Evolutionary conservation across 768 basidiomycete genomes (phyloP).

Genomic region (Sistotremastrum niveocremeum): DNA sequence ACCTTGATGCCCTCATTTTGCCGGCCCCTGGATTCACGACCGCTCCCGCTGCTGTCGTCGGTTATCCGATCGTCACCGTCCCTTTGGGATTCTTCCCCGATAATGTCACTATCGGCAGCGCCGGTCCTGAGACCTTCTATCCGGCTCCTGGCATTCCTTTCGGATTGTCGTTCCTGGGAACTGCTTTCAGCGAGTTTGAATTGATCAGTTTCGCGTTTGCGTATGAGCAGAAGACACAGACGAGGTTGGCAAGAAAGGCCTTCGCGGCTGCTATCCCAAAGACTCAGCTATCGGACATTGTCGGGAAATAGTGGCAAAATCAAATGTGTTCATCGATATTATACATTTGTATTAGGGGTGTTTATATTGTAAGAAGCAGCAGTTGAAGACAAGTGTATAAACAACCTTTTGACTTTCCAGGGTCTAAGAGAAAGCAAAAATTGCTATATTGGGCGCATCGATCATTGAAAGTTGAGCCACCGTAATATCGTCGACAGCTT

Average conservation of each 20-base stretch:
- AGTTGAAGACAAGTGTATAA: no score
- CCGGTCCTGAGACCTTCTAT: slow-evolving; percentile 22
- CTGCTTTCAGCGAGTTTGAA: slow-evolving; percentile 44
- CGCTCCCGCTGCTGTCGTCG: slow-evolving; percentile 33
- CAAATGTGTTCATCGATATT: neutral
- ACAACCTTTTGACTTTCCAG: no score
- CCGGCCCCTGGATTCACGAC: slow-evolving; percentile 19
- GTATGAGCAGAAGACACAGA: slow-evolving; percentile 33
- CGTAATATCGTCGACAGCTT: no score
- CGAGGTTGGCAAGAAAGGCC: slow-evolving; percentile 15
- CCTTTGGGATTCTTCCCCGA: slow-evolving; percentile 48
- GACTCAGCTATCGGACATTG: slow-evolving; percentile 17
- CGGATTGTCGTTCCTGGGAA: slow-evolving; percentile 48
- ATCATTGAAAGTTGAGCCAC: no score
- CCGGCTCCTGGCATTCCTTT: slow-evolving; percentile 44
- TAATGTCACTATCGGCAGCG: slow-evolving; percentile 25
- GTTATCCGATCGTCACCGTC: slow-evolving; percentile 57
- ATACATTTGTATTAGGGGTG: no score
- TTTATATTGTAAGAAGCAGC: no score
- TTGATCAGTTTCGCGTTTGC: slow-evolving; percentile 48
- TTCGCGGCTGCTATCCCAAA: slow-evolving; percentile 19
- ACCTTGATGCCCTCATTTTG: slow-evolving; percentile 20
- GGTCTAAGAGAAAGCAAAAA: no score
- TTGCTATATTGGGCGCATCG: no score
- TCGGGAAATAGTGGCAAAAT: slow-evolving; percentile 6